Evolutionary conservation across 306 rosid genomes (phyloP), one percentile per base, ranked within the genome.

Genomic region (Prunus davidiana): DNA sequence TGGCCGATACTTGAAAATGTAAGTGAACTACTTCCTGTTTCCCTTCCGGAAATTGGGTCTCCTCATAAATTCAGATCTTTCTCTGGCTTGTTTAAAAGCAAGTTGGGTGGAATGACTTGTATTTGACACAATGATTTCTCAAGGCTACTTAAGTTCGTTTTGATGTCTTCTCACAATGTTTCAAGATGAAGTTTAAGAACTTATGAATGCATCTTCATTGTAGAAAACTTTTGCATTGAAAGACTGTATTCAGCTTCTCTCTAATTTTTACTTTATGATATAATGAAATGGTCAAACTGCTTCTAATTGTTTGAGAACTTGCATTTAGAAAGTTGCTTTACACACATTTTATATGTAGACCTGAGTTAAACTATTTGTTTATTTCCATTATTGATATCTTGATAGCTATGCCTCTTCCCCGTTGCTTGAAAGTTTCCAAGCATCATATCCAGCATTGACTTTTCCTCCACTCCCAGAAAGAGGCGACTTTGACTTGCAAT

Each of bases 1-100:
- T 88, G 92, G 89, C 92, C 93, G 38, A 82, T 87, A 70, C 91
- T 87, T 77, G 91, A 87, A 76, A 87, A 54, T 80, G 91, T 84
- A 78, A 84, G 91, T 79, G 8, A 60, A 15, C 66, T 55, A 47
- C 67, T 41, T n/a, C 28, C 10, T 54, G 41, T 61, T 45, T 64
- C 19, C 10, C 19, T 41, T 52, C 64, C 34, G 2, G 5, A 4
- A 18, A 25, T 60, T 12, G 43, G 34, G 65, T 24, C 19, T 32
- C 38, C 38, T 4, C 18, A 60, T 60, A 60, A 16, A 18, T 18
- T 52, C 57, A 52, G 8, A 52, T 16, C 57, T 52, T 52, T 52
- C 22, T 60, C 18, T 25, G 15, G 32, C 18, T 15, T 43, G 55
- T 52, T 45, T 14, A 6, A 46, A 67, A 45, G 38, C 55, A 67